phyloP scores from a whole-genome alignment of 1,139 yeast genomes.

The Spathaspora sp. region DNA sequence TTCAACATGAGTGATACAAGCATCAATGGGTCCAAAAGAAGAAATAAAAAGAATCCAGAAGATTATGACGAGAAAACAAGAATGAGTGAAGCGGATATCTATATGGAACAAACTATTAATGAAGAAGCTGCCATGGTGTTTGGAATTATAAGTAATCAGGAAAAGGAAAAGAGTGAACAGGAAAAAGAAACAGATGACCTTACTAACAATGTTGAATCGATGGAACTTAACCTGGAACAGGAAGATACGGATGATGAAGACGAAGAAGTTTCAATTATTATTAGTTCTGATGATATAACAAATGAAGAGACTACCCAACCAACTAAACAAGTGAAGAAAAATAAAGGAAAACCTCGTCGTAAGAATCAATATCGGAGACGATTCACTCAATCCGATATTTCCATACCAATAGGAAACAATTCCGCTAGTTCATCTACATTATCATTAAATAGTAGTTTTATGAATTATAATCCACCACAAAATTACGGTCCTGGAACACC shows the following conservation, averaged over 20 bases:
- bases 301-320: conserved; percentile 11
- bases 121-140: conserved; percentile 50
- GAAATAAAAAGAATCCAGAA: conserved; percentile 4
- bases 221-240: conserved; percentile 13
- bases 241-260: conserved; percentile 36
- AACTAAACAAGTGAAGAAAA: conserved; percentile 5
- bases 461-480: conserved; percentile 14
- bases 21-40: conserved; percentile 3
- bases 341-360: conserved; percentile 6
- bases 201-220: not conserved
- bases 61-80: conserved; percentile 14
- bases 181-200: conserved; percentile 1
- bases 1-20: conserved; percentile 10
- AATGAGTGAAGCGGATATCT: conserved; percentile 7
- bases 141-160: conserved; percentile 37
- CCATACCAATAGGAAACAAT: conserved; percentile 15
- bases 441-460: conserved; percentile 23
- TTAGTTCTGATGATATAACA: conserved; percentile 40
- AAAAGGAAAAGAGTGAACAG: conserved; percentile 8
- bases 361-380: conserved; percentile 13
- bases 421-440: conserved; percentile 26
- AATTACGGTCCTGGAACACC: conserved; percentile 14
- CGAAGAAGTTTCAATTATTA: conserved; percentile 45
- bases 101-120: conserved; percentile 24
- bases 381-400: conserved; percentile 21